These are phyloP conservation scores for Psidium guajava DNA, from an alignment of 345 rosid species.

Conservation along the genomic window DNA sequence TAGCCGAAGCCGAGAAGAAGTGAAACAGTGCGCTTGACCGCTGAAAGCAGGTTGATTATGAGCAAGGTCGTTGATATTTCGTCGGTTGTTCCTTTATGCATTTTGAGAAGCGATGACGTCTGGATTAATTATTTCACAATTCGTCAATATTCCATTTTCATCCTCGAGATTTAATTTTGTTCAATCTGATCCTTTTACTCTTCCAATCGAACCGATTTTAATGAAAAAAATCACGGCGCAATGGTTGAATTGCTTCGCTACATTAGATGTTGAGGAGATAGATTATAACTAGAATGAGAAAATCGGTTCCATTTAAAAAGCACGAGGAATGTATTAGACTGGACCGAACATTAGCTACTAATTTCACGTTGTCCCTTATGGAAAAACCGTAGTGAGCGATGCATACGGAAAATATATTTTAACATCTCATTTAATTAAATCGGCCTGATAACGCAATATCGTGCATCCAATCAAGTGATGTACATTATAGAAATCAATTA, in stretches of 20 bases:
- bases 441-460: accelerated
- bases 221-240: background rate
- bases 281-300: background rate
- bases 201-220: background rate
- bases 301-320: background rate
- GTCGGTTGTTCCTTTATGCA: background rate
- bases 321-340: too few relatives aligned
- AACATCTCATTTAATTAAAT: background rate
- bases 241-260: background rate
- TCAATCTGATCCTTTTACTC: accelerated
- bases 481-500: background rate
- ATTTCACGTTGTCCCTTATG: background rate
- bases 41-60: background rate
- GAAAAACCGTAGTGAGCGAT: accelerated
- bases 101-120: accelerated
- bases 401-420: background rate
- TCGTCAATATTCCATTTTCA: accelerated
- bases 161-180: accelerated
- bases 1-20: conserved; percentile 7
- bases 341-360: background rate
- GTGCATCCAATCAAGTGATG: background rate
- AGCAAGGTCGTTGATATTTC: background rate
- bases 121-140: background rate
- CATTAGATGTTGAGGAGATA: background rate
- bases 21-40: background rate